A percentile compares a stretch with the other conserved stretches of the same genome.
These are phyloP conservation scores for Vitellaria paradoxa DNA, from an alignment of 179 eudicot genomes.

Conservation along the genomic window DNA sequence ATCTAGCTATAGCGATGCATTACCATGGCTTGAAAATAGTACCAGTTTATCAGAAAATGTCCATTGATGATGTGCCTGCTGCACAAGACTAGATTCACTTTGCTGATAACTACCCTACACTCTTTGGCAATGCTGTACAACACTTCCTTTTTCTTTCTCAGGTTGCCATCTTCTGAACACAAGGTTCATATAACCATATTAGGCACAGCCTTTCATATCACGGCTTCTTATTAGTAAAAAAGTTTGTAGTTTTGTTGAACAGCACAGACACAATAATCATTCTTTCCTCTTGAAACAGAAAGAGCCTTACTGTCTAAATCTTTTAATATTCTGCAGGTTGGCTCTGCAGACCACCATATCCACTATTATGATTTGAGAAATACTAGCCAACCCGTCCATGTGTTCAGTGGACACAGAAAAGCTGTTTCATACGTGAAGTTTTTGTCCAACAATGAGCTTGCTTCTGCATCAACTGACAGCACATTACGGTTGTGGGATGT, in stretches of 20 bases:
- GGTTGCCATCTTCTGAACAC: neutral
- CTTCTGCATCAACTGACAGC: conserved; percentile 79
- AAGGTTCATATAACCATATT: too few relatives aligned
- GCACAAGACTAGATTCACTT: neutral
- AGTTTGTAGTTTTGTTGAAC: neutral
- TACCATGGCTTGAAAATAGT: neutral
- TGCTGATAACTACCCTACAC: neutral
- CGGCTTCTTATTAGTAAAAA: neutral
- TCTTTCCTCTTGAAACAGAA: neutral
- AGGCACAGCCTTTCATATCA: neutral
- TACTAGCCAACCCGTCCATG: conserved; percentile 53
- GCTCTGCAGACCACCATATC: conserved; percentile 75
- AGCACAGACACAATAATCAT: neutral
- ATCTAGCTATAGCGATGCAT: neutral
- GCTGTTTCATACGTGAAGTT: conserved; percentile 76
- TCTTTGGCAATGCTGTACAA: neutral
- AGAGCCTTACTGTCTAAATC: neutral
- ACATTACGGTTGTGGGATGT: conserved; percentile 77
- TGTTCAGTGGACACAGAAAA: conserved; percentile 67
- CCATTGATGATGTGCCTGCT: neutral
- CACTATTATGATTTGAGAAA: conserved; percentile 73
- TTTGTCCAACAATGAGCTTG: conserved; percentile 65
- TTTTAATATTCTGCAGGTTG: conserved; percentile 49
- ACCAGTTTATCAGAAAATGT: neutral
- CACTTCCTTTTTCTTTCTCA: neutral